A percentile compares a stretch with the other conserved stretches of the same genome.
phyloP scores from a whole-genome alignment of 192 early-diverging fungal species.

The Dispira simplex region DNA sequence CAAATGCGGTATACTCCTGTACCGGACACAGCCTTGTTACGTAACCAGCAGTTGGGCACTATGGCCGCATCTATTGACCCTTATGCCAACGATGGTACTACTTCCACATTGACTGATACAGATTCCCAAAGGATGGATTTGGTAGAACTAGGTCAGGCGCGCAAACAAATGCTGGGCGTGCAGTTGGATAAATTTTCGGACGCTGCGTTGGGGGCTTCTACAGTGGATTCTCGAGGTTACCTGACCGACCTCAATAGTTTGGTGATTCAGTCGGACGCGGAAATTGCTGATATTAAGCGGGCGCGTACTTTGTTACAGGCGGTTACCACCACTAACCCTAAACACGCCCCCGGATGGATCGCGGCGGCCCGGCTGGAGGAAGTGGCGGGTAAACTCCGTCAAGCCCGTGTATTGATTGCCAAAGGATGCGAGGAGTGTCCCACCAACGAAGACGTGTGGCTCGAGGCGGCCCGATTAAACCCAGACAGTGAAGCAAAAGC shows the following conservation, averaged over 20 bases:
- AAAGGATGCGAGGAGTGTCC: constrained; percentile 93
- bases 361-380: constrained; percentile 95
- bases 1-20: constrained; percentile 28
- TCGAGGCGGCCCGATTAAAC: constrained; percentile 88
- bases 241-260: constrained; percentile 82
- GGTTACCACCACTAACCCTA: constrained; percentile 86
- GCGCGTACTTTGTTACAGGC: constrained; percentile 78
- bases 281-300: constrained; percentile 71
- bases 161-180: constrained; percentile 79
- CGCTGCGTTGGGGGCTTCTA: constrained; percentile 72
- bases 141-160: constrained; percentile 79
- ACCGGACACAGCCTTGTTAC: constrained; percentile 19
- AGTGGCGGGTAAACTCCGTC: constrained; percentile 60
- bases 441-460: constrained; percentile 90
- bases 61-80: background rate
- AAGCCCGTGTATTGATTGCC: constrained; percentile 74
- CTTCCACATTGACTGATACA: background rate
- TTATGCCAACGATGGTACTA: background rate
- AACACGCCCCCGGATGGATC: constrained; percentile 96
- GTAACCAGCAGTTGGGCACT: background rate
- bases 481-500: constrained; percentile 68
- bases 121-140: constrained; percentile 49
- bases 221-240: constrained; percentile 91
- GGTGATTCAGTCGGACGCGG: constrained; percentile 56
- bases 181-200: constrained; percentile 88